Evolutionary conservation across 148 eudicot genomes (phyloP), one percentile per base, ranked within the genome.

Genomic region (Rhododendron vialii): DNA sequence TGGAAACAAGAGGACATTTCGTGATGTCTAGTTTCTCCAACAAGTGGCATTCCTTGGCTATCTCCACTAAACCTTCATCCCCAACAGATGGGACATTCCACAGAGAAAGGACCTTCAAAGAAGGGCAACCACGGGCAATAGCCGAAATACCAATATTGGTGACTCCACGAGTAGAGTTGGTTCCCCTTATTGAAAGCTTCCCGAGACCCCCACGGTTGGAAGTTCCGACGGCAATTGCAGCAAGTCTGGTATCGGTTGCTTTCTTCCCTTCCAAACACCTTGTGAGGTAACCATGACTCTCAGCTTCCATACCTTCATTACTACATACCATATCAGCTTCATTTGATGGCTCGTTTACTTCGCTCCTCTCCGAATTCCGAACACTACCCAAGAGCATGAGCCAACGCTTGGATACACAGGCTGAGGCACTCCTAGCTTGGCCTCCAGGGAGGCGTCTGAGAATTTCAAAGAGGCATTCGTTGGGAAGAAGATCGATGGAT

Each of bases 371-470:
- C 1, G 93, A 85, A 78, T 86, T 90, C 22, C 92, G 89, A 43
- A 95, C 88, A 80, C 85, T 91, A 85, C 92, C 88, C 88, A 97
- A 89, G 48, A 93, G 85, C 78, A 83, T 81, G 76, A 97, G 96
- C 99, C 99, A 97, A 2, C 93, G 96, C 92, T 93, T 97, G 71
- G 99, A 95, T 89, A 97, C 98, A 81, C 93, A 91, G 81, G 99
- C 98, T 26, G 93, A 88, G 36, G 91, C 87, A 87, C 95, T 93
- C 87, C 96, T 93, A 88, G 91, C 93, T 83, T 87, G 90, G 43
- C 92, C 91, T 22, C 88, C 93, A n/a, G 95, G 91, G 88, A 97
- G 81, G n/a, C 91, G 96, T 85, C 94, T 92, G 84, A 97, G 89
- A 88, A 97, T 93, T 93, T 97, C 99, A 51, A 92, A 94, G 69